Evolutionary conservation across 768 basidiomycete genomes (phyloP).

Genomic region (Termitomyces titanicus): DNA sequence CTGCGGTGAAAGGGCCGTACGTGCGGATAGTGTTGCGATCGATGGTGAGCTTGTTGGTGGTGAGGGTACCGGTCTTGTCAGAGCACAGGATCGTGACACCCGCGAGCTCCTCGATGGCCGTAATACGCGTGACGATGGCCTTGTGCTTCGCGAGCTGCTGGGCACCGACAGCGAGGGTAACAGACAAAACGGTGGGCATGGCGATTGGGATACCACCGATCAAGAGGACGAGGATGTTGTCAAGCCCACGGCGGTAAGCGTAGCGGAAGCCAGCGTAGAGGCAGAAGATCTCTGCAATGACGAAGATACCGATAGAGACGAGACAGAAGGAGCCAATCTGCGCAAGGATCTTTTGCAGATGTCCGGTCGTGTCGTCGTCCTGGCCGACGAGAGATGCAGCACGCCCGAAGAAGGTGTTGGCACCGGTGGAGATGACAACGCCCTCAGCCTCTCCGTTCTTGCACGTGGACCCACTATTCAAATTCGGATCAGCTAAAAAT

Average conservation of each 20-base stretch:
- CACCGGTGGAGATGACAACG: slow-evolving; percentile 96
- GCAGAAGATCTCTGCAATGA: slow-evolving; percentile 89
- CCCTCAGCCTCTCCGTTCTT: slow-evolving; percentile 99
- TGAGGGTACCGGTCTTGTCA: slow-evolving; percentile 97
- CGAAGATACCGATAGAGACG: slow-evolving; percentile 94
- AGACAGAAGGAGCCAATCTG: slow-evolving; percentile 98
- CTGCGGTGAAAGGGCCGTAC: slow-evolving; percentile 83
- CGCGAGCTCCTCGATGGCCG: slow-evolving; percentile 96
- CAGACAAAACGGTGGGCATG: slow-evolving; percentile 98
- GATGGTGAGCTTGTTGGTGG: slow-evolving; percentile 99
- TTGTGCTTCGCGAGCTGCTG: slow-evolving; percentile 99
- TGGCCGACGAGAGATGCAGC: slow-evolving; percentile 96
- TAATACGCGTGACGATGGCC: slow-evolving; percentile 99
- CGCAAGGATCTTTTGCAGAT: slow-evolving; percentile 97
- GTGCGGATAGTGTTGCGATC: slow-evolving; percentile 89
- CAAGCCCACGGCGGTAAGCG: slow-evolving; percentile 88
- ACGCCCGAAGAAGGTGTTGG: slow-evolving; percentile 99
- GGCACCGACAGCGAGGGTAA: slow-evolving; percentile 97
- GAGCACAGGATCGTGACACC: slow-evolving; percentile 99
- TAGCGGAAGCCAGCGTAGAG: slow-evolving; percentile 92
- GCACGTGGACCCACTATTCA: slow-evolving; percentile 85
- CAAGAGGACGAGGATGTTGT: slow-evolving; percentile 97
- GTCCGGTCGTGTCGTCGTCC: slow-evolving; percentile 96
- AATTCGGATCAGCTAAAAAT: slow-evolving; percentile 5
- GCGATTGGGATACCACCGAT: slow-evolving; percentile 99